Percentiles rank a stretch among this genome's conserved stretches.
Evolutionary conservation across 2,329 filamentous ascomycete species (phyloP).

Genomic region (Diaporthe velutina): DNA sequence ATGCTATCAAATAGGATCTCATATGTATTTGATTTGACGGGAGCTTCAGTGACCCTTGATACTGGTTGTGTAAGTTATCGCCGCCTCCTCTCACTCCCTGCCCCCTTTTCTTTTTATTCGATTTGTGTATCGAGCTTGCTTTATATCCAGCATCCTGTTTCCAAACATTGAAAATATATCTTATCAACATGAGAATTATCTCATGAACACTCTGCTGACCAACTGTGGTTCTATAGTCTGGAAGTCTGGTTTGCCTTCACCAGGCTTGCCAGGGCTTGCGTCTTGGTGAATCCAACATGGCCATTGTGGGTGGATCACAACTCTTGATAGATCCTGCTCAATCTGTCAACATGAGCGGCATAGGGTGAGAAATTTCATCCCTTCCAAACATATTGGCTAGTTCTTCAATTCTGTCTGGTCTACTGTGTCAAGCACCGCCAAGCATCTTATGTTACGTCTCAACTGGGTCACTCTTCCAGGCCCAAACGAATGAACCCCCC

Average conservation of each 20-base stretch:
- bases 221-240: slow-evolving; percentile 41
- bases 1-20: slow-evolving; percentile 46
- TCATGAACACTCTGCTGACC: not conserved
- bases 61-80: slow-evolving; percentile 47
- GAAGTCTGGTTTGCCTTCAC: slow-evolving; percentile 48
- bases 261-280: slow-evolving; percentile 49
- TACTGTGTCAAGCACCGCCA: not conserved
- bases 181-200: not conserved
- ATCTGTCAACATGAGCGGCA: slow-evolving; percentile 39
- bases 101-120: no score
- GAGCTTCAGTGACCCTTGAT: slow-evolving; percentile 48
- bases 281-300: slow-evolving; percentile 45
- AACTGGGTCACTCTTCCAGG: no score
- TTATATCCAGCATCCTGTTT: not conserved
- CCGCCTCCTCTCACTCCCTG: no score
- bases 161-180: not conserved
- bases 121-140: not conserved
- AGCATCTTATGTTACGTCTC: not conserved
- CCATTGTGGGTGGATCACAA: slow-evolving; percentile 46
- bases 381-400: no score
- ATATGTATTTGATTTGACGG: slow-evolving; percentile 47
- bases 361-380: slow-evolving; percentile 28
- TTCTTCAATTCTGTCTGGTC: no score
- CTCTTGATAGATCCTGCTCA: slow-evolving; percentile 45
- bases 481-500: no score